phyloP scores from a whole-genome alignment of 1,139 yeast genomes.

The Saccharomyces pastorianus region DNA sequence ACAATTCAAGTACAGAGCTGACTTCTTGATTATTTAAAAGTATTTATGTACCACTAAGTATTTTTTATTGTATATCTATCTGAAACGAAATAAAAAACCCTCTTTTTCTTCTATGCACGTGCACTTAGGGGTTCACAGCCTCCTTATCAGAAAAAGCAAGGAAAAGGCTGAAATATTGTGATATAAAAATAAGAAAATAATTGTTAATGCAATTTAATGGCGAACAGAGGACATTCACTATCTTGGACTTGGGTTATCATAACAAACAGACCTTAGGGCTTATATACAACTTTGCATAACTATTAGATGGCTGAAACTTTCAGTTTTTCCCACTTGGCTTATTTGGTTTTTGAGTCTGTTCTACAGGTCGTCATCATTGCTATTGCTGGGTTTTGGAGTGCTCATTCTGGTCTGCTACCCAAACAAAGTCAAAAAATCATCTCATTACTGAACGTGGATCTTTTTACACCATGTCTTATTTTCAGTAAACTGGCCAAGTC shows the following conservation, averaged over 20 bases:
- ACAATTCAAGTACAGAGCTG: slow-evolving; percentile 31
- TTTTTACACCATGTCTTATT: slow-evolving; percentile 72
- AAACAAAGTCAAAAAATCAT: slow-evolving; percentile 55
- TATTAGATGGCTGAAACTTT: slow-evolving; percentile 6
- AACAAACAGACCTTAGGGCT: neutral
- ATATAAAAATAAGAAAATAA: neutral
- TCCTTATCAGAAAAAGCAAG: neutral
- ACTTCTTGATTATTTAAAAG: slow-evolving; percentile 21
- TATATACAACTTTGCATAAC: neutral
- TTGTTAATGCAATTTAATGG: neutral
- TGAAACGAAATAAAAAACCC: neutral
- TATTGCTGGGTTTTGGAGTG: slow-evolving; percentile 62
- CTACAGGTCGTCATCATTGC: slow-evolving; percentile 64
- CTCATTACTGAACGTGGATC: slow-evolving; percentile 57
- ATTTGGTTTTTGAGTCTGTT: slow-evolving; percentile 65
- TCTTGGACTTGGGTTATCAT: neutral
- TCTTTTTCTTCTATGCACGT: neutral
- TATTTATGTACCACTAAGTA: neutral
- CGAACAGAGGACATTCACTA: neutral
- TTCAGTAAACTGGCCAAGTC: slow-evolving; percentile 69
- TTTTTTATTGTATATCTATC: neutral
- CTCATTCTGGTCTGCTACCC: slow-evolving; percentile 51
- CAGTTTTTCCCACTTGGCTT: slow-evolving; percentile 34
- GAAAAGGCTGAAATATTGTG: neutral
- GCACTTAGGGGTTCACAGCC: neutral